Evolutionary conservation across 805 yeast genomes (phyloP).

Genomic region (Candida nanaspora): DNA sequence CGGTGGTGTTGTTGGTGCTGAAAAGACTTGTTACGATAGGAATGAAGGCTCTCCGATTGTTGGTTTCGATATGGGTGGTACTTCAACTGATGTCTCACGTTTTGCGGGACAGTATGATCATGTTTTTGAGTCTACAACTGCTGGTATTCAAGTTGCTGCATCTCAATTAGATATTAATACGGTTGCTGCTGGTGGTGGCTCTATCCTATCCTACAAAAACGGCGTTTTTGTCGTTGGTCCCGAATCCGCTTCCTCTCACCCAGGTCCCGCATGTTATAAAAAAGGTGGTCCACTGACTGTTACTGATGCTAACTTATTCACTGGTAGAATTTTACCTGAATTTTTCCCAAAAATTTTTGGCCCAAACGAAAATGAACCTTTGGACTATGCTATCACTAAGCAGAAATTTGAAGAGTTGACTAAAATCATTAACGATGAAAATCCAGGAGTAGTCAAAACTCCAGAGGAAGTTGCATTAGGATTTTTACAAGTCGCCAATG

Average conservation of each 20-base stretch:
- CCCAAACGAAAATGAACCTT: conserved; percentile 21
- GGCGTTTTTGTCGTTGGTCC: conserved; percentile 25
- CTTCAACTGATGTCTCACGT: conserved; percentile 24
- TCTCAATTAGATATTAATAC: conserved; percentile 20
- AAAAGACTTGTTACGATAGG: conserved; percentile 39
- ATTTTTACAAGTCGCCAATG: conserved; percentile 26
- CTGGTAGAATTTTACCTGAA: conserved; percentile 24
- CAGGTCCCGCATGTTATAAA: conserved; percentile 29
- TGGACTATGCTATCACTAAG: conserved; percentile 17
- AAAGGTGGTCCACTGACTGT: conserved; percentile 28
- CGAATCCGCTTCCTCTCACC: conserved; percentile 27
- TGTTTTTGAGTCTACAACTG: conserved; percentile 19
- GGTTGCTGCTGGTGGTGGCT: conserved; percentile 18
- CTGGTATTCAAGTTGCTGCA: conserved; percentile 23
- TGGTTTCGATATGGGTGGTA: conserved; percentile 27
- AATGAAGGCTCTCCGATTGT: conserved; percentile 11
- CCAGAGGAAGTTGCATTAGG: conserved; percentile 28
- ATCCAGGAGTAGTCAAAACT: conserved; percentile 10
- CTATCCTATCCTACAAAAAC: conserved; percentile 8
- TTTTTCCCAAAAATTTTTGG: conserved; percentile 27
- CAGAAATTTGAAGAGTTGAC: conserved; percentile 22
- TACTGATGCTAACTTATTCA: conserved; percentile 27
- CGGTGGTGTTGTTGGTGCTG: conserved; percentile 51
- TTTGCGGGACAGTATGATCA: conserved; percentile 14
- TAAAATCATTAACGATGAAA: conserved; percentile 20